These are phyloP conservation scores for Apiospora arundinis DNA, from an alignment of 2,329 filamentous ascomycete species.

Conservation along the genomic window DNA sequence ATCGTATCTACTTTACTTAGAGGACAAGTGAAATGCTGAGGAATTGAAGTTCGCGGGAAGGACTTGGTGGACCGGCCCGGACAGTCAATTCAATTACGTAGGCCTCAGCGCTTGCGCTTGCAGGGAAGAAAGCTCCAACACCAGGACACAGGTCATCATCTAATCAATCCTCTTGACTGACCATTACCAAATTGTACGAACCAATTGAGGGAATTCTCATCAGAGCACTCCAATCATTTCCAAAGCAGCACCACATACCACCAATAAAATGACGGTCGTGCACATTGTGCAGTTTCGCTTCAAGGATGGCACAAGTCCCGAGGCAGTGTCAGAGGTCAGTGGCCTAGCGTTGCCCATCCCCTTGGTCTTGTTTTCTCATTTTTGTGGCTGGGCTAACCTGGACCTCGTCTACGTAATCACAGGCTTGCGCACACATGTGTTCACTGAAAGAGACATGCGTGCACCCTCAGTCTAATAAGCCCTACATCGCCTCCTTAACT, in stretches of 20 bases:
- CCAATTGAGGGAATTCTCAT: background rate
- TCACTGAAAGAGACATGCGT: constrained; percentile 63
- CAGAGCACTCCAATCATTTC: background rate
- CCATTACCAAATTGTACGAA: background rate
- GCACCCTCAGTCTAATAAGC: constrained; percentile 61
- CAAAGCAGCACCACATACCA: background rate
- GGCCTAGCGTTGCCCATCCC: background rate
- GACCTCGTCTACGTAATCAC: background rate
- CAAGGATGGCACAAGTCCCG: constrained; percentile 7
- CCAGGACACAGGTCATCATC: too few species aligned
- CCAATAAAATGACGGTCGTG: background rate
- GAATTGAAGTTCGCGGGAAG: background rate
- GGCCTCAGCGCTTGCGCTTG: background rate
- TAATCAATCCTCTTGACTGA: background rate
- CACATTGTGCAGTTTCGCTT: constrained; percentile 8
- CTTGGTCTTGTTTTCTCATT: background rate
- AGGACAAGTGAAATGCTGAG: too few species aligned
- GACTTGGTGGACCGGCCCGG: background rate
- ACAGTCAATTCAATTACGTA: background rate
- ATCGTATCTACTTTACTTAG: too few species aligned
- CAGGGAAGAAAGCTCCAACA: background rate
- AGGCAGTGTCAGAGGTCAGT: background rate
- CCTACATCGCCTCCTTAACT: constrained; percentile 64
- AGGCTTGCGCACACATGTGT: constrained; percentile 52
- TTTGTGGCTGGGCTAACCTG: background rate